Evolutionary conservation across 768 basidiomycete species (phyloP).

Genomic region (Suillus placidus): DNA sequence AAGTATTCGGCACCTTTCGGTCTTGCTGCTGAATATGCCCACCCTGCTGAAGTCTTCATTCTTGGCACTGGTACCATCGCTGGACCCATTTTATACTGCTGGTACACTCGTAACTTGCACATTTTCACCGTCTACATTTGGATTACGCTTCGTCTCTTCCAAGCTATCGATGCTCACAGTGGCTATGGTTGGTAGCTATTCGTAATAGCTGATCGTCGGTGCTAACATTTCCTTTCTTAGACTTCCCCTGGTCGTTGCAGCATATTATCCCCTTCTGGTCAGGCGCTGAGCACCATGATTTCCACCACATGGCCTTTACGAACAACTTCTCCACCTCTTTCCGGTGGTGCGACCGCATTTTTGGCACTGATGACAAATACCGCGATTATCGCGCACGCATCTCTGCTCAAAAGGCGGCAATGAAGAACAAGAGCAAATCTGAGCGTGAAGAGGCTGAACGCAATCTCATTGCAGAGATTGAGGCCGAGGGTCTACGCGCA

Average conservation of each 20-base stretch:
- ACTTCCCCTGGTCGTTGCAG: constrained; percentile 97
- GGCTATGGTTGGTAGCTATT: constrained; percentile 74
- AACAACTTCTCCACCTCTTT: constrained; percentile 95
- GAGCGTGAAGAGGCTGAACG: constrained; percentile 59
- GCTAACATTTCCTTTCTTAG: constrained; percentile 35
- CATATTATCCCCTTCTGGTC: constrained; percentile 95
- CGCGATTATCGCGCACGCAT: constrained; percentile 74
- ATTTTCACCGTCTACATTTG: constrained; percentile 92
- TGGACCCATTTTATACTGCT: constrained; percentile 87
- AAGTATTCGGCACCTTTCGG: constrained; percentile 97
- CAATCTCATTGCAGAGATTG: constrained; percentile 67
- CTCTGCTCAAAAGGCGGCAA: constrained; percentile 56
- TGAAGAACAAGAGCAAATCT: constrained; percentile 55
- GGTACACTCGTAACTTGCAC: constrained; percentile 72
- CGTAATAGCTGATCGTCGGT: not conserved
- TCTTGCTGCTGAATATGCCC: constrained; percentile 96
- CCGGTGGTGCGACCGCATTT: constrained; percentile 89
- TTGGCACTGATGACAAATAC: constrained; percentile 93
- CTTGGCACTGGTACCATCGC: constrained; percentile 90
- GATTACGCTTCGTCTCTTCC: constrained; percentile 93
- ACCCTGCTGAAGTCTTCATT: constrained; percentile 95
- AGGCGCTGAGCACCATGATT: constrained; percentile 97
- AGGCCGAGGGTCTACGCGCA: constrained; percentile 70
- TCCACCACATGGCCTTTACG: constrained; percentile 96
- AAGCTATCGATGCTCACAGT: constrained; percentile 96